These are phyloP conservation scores for Fusarium graminum DNA, from an alignment of 2,329 filamentous ascomycete genomes.

Conservation along the genomic window DNA sequence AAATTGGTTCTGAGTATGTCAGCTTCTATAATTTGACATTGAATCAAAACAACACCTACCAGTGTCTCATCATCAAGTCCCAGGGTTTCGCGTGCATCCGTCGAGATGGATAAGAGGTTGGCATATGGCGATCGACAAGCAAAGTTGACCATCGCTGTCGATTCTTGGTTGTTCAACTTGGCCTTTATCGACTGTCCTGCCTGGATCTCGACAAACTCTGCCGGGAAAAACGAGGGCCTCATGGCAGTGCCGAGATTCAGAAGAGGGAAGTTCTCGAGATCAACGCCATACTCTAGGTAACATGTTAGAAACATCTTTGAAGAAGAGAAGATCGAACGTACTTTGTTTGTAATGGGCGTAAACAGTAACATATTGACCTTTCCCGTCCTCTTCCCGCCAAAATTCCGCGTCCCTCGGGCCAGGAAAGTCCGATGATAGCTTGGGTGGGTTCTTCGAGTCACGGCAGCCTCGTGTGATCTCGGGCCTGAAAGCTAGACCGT, in stretches of 20 bases:
- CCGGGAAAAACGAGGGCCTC: constrained; percentile 74
- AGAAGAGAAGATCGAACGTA: constrained; percentile 37
- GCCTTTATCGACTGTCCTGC: constrained; percentile 73
- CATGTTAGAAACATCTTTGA: constrained; percentile 19
- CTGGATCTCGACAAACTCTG: constrained; percentile 73
- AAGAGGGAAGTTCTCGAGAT: constrained; percentile 64
- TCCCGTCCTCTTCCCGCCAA: constrained; percentile 47
- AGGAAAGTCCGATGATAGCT: constrained; percentile 49
- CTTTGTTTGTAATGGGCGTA: constrained; percentile 60
- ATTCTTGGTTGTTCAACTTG: constrained; percentile 72
- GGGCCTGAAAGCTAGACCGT: constrained; percentile 47
- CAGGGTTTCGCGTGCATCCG: constrained; percentile 68
- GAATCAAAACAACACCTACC: constrained; percentile 17
- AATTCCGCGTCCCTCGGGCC: constrained; percentile 54
- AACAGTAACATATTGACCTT: constrained; percentile 54
- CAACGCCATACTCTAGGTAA: constrained; percentile 53
- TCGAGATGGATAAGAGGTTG: constrained; percentile 76
- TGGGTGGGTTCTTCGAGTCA: constrained; percentile 39
- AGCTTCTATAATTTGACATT: constrained; percentile 13
- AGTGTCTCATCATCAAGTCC: constrained; percentile 66
- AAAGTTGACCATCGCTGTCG: constrained; percentile 76
- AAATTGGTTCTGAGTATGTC: constrained; percentile 60
- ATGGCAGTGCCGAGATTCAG: constrained; percentile 73
- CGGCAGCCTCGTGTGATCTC: constrained; percentile 39
- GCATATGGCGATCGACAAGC: constrained; percentile 74